Base-by-base conservation (phyloP, 129 eudicot genomes). In the Cynara cardunculus region DNA sequence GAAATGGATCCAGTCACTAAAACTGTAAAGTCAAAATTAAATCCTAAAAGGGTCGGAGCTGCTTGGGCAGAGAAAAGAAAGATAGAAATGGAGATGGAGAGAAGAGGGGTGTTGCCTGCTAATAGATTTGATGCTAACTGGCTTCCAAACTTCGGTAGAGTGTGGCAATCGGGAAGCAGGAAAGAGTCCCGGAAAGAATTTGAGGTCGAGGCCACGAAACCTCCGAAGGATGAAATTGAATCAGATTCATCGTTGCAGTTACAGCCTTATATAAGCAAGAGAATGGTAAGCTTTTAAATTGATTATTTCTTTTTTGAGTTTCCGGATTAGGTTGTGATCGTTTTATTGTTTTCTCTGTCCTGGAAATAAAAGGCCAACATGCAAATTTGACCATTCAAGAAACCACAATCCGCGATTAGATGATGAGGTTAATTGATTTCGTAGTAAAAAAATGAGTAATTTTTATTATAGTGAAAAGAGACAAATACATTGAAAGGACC, bases 21-120 rank as follows among this genome's bases (percentile, higher is more conserved):
- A 70, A 32, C 75, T 7, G 77, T 75, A 28, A 95, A 89, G 77
- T 87, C 93, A 9, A 95, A 89, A 76, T 75, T 92, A 78, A 95
- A 95, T 81, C 97, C 96, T 0, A 95, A 92, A 80, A 88, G 99
- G 76, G 97, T 95, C 53, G 99, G 99, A 69, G 99, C 99, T 78
- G 99, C 97, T 44, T 95, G 97, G 97, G 99, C 99, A 22, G 99
- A 95, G 83, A 92, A 87, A 82, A 90, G 99, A 90, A 95, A 88
- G 79, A 37, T 87, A 21, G 99, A 95, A 83, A 70, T 95, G 91
- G 97, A 92, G 82, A 59, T 87, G 96, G 97, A 95, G 84, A 92
- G 78, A 79, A 84, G 82, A 84, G 99, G 99, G 78, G 88, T 80
- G 83, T 69, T 85, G 44, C 86, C 85, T 16, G 30, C 25, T 14